Evolutionary conservation across 2,329 filamentous ascomycete species (phyloP).

Genomic region (Escovopsis sp.): DNA sequence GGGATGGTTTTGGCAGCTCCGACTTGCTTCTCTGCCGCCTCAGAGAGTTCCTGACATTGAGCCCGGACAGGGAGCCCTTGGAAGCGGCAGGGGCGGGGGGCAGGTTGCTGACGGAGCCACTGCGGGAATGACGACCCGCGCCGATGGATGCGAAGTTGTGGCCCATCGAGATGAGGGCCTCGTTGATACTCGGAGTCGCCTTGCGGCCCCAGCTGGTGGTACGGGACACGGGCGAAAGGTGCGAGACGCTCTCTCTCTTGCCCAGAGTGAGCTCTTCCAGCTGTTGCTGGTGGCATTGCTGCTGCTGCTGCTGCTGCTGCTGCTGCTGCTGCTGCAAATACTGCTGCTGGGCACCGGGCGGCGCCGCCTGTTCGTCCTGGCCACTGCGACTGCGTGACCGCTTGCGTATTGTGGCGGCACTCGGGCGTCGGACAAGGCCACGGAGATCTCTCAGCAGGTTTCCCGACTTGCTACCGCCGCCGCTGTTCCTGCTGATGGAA

Average conservation of each 20-base stretch:
- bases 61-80: slow-evolving; percentile 30
- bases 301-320: slow-evolving; percentile 5
- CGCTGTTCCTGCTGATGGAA: slow-evolving; percentile 32
- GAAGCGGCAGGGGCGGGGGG: slow-evolving; percentile 34
- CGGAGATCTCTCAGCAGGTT: slow-evolving; percentile 32
- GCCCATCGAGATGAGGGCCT: slow-evolving; percentile 39
- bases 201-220: slow-evolving; percentile 38
- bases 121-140: slow-evolving; percentile 35
- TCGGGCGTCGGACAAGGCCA: slow-evolving; percentile 34
- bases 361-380: slow-evolving; percentile 17
- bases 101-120: slow-evolving; percentile 41
- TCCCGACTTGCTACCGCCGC: slow-evolving; percentile 30
- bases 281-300: slow-evolving; percentile 11
- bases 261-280: slow-evolving; percentile 12
- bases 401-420: slow-evolving; percentile 28
- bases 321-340: slow-evolving; percentile 9
- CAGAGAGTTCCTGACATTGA: slow-evolving; percentile 32
- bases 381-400: slow-evolving; percentile 30
- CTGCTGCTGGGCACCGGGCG: slow-evolving; percentile 1
- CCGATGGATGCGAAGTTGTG: slow-evolving; percentile 40
- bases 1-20: slow-evolving; percentile 28
- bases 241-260: slow-evolving; percentile 27
- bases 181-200: slow-evolving; percentile 41
- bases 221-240: slow-evolving; percentile 34
- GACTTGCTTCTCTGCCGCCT: slow-evolving; percentile 42